Conservation (phyloP, 352 stramenopile species). For the Pythium graminicola region DNA sequence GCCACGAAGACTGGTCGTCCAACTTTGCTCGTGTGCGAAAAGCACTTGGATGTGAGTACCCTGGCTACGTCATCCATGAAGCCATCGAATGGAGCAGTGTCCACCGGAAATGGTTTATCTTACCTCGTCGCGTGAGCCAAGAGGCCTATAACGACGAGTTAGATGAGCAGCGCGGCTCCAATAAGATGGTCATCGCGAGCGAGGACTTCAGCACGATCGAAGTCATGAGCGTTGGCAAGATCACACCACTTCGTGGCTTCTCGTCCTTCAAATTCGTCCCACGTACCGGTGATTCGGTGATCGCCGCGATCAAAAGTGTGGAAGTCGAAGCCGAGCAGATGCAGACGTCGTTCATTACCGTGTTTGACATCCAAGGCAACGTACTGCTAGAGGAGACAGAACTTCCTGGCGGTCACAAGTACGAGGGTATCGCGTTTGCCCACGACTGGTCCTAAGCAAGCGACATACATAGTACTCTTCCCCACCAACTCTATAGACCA, state of each 20-base stretch:
- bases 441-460: conserved; percentile 49
- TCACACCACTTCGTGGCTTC: conserved; percentile 87
- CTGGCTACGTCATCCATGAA: conserved; percentile 97
- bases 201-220: conserved; percentile 86
- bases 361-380: conserved; percentile 90
- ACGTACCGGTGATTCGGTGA: conserved; percentile 82
- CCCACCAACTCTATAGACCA: conserved; percentile 17
- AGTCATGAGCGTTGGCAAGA: conserved; percentile 71
- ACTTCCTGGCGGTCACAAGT: conserved; percentile 89
- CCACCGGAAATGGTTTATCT: conserved; percentile 96
- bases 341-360: conserved; percentile 90
- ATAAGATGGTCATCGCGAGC: conserved; percentile 85
- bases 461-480: conserved; percentile 3
- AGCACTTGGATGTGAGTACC: conserved; percentile 85
- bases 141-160: conserved; percentile 94
- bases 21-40: conserved; percentile 92
- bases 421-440: conserved; percentile 90
- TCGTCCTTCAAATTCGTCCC: conserved; percentile 94
- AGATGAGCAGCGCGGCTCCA: conserved; percentile 91
- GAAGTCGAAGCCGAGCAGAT: conserved; percentile 86
- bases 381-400: conserved; percentile 88
- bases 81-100: conserved; percentile 94
- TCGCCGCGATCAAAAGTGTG: conserved; percentile 92
- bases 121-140: conserved; percentile 93
- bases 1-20: conserved; percentile 91